Base-by-base conservation (phyloP, 352 stramenopile genomes). In the Poterioochromonas sp. region DNA sequence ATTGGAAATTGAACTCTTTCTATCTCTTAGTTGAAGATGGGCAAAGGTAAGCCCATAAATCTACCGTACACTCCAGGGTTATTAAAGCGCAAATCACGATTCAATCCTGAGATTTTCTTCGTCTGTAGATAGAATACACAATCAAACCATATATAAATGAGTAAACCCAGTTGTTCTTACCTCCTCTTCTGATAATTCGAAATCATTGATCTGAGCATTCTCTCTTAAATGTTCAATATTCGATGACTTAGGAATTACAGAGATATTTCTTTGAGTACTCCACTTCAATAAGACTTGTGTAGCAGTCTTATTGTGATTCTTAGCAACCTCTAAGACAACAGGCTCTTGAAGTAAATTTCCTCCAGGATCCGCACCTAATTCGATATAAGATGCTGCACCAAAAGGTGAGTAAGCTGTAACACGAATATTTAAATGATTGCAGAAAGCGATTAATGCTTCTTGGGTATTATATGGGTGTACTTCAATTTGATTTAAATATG, bases 401-500 rank as follows among this genome's bases (percentile, higher is more conserved):
- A 93, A 80, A n/a, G 89, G 89, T 22, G 77, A 87, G 71, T 90
- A 93, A 0, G 83, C 87, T 62, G 86, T 84, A 49, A 91, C 80
- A 34, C 80, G 73, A 70, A 91, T 87, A 41, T 82, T 80, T 47
- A 83, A 49, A 47, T 39, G 73, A 39, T 86, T 47, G 78, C 87
- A 91, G 81, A 87, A 91, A 11, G 85, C 79, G 0, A 87, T 32
- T 8, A 91, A 73, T 51, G 81, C 77, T 51, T 63, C 74, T 80
- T 92, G 87, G 77, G 85, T 82, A 18, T 90, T 82, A 79, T 89
- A 89, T 41, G 89, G 89, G 80, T 93, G 89, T 34, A 86, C 70
- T 81, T 93, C 89, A 8, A 92, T 84, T 83, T 93, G 87, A 77
- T 91, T 88, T 32, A 90, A 84, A 3, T 79, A 79, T 32, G 88